phyloP scores from a whole-genome alignment of 1,139 yeast genomes.

The Blastobotrys apis region DNA sequence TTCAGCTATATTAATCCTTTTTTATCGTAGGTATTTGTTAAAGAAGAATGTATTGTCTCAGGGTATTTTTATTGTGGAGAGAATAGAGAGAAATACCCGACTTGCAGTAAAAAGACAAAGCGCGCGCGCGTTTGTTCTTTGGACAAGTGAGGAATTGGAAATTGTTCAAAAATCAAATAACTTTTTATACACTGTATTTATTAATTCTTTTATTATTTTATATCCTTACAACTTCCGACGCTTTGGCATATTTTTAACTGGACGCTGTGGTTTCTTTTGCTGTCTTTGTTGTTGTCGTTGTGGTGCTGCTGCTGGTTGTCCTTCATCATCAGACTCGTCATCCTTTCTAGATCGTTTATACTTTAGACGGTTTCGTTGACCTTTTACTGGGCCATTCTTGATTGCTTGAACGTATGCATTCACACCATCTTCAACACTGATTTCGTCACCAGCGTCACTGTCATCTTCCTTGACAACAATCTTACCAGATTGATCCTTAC shows the following conservation, averaged over 20 bases:
- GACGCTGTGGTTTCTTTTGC: constrained; percentile 1
- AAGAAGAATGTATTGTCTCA: constrained; percentile 1
- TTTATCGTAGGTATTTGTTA: constrained; percentile 1
- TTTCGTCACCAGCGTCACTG: constrained; percentile 35
- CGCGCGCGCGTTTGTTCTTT: not conserved
- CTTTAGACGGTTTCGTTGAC: constrained; percentile 86
- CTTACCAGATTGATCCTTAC: constrained; percentile 44
- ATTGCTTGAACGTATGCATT: constrained; percentile 94
- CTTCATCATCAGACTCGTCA: constrained; percentile 35
- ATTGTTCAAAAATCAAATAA: too few species aligned
- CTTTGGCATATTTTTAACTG: constrained; percentile 7
- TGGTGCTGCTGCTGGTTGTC: constrained; percentile 4
- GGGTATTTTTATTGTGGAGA: not conserved
- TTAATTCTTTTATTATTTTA: not conserved
- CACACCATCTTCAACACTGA: constrained; percentile 49
- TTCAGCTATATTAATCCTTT: too few species aligned
- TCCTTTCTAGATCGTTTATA: constrained; percentile 58
- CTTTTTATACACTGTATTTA: too few species aligned
- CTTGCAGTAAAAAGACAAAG: too few species aligned
- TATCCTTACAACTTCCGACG: constrained; percentile 9
- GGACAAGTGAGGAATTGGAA: too few species aligned
- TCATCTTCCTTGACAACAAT: constrained; percentile 36
- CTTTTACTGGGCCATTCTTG: constrained; percentile 86
- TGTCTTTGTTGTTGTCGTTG: not conserved
- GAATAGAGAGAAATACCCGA: too few species aligned